A percentile compares a stretch with the other conserved stretches of the same genome.
These are phyloP conservation scores for Suillus luteus DNA, from an alignment of 768 basidiomycete species.

Conservation along the genomic window DNA sequence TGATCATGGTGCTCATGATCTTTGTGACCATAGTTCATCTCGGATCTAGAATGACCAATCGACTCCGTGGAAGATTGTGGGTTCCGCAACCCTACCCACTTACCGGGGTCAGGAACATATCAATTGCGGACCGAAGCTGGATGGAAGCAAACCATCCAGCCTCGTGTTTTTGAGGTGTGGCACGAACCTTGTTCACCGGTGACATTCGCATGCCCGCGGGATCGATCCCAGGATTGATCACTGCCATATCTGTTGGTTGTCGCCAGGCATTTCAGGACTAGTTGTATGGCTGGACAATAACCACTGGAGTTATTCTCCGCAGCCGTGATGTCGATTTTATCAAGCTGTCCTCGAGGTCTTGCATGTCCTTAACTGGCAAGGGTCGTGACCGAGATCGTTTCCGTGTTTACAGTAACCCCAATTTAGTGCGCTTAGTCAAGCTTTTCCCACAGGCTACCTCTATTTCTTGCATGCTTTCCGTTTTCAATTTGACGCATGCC, in stretches of 20 bases:
- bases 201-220: conserved; percentile 7
- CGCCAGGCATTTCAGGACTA: neutral
- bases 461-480: neutral
- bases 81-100: conserved; percentile 10
- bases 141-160: conserved; percentile 17
- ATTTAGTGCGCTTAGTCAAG: conserved; percentile 28
- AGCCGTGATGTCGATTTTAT: conserved; percentile 12
- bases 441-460: conserved; percentile 16
- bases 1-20: too few species aligned
- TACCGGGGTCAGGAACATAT: conserved; percentile 8
- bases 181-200: conserved; percentile 15
- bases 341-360: conserved; percentile 17
- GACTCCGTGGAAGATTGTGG: conserved; percentile 5
- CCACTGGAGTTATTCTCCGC: conserved; percentile 12
- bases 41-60: conserved; percentile 20
- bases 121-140: conserved; percentile 13
- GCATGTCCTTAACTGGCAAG: conserved; percentile 17
- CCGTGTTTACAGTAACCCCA: conserved; percentile 18
- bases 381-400: conserved; percentile 20
- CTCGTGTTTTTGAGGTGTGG: conserved; percentile 31
- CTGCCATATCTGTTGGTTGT: conserved; percentile 13
- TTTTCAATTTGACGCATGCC: conserved; percentile 26
- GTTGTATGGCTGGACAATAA: conserved; percentile 7
- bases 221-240: conserved; percentile 7
- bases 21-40: conserved; percentile 9